Percentiles rank a stretch among this genome's conserved stretches.
phyloP scores from a whole-genome alignment of 495 filamentous ascomycete species.

The Wilcoxina mikolae region DNA sequence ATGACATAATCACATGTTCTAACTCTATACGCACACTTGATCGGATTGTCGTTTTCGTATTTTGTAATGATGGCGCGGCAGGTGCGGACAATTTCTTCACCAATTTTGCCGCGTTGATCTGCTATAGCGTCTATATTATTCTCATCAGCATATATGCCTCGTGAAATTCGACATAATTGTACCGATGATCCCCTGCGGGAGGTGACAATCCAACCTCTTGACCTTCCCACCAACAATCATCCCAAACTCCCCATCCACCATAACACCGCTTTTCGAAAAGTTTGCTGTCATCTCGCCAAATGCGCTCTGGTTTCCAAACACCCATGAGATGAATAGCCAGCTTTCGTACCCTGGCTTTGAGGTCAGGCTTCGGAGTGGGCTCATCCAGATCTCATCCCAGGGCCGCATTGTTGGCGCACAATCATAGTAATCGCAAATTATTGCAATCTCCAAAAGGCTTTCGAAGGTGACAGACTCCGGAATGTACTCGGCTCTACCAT shows the following conservation, averaged over 20 bases:
- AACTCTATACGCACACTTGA: not conserved
- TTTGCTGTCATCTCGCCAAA: not conserved
- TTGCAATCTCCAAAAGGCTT: slow-evolving; percentile 12
- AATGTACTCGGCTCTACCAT: slow-evolving; percentile 12
- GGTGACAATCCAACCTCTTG: not conserved
- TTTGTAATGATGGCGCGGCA: not conserved
- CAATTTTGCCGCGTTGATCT: not conserved
- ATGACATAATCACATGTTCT: not conserved
- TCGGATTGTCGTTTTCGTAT: not conserved
- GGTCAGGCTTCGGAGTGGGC: not conserved
- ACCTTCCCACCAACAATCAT: not conserved
- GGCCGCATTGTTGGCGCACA: slow-evolving; percentile 11
- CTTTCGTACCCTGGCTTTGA: slow-evolving; percentile 12
- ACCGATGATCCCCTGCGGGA: not conserved
- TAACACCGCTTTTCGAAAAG: not conserved
- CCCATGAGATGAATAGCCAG: slow-evolving; percentile 23
- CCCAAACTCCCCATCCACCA: not conserved
- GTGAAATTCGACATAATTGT: not conserved
- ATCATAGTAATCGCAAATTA: slow-evolving; percentile 26
- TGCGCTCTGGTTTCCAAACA: slow-evolving; percentile 9
- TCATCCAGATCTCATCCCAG: slow-evolving; percentile 16
- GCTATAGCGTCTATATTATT: not conserved
- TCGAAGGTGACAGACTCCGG: slow-evolving; percentile 14
- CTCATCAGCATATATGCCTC: not conserved
- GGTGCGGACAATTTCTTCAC: not conserved